Evolutionary conservation across 2,329 filamentous ascomycete genomes (phyloP).

Genomic region (Fusarium fujikuroi): DNA sequence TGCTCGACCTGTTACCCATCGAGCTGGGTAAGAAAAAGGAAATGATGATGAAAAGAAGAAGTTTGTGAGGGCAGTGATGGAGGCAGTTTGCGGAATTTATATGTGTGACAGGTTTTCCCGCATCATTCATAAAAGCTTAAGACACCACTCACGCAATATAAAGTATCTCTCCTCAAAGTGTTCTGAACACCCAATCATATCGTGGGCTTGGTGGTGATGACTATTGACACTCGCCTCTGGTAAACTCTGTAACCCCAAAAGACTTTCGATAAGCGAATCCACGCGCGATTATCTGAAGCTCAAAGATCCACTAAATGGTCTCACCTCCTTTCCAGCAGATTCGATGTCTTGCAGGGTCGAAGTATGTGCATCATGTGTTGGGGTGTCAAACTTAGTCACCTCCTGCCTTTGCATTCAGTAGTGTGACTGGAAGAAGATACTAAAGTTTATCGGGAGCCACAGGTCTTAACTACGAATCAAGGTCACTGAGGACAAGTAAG

Average conservation of each 20-base stretch:
- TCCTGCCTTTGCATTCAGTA: neutral
- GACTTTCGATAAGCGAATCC: neutral
- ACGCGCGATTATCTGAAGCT: neutral
- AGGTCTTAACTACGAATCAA: too few species aligned
- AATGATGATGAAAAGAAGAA: neutral
- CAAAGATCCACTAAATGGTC: accelerated
- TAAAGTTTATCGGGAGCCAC: too few species aligned
- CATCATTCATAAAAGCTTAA: neutral
- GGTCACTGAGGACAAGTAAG: accelerated
- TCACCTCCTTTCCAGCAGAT: neutral
- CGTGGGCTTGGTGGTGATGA: accelerated
- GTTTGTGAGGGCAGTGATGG: accelerated
- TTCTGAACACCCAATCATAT: neutral
- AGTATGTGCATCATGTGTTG: neutral
- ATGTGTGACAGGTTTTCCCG: accelerated
- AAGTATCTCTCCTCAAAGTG: neutral
- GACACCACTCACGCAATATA: too few species aligned
- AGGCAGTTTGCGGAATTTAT: neutral
- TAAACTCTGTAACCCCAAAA: neutral
- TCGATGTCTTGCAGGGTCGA: neutral
- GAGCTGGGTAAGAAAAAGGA: neutral
- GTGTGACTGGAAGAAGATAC: neutral
- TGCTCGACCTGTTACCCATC: neutral
- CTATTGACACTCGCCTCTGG: too few species aligned
- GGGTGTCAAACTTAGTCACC: neutral